Evolutionary conservation across 371 early-diverging fungal genomes (phyloP), one percentile per base, ranked within the genome.

Genomic region (Actinomucor elegans): DNA sequence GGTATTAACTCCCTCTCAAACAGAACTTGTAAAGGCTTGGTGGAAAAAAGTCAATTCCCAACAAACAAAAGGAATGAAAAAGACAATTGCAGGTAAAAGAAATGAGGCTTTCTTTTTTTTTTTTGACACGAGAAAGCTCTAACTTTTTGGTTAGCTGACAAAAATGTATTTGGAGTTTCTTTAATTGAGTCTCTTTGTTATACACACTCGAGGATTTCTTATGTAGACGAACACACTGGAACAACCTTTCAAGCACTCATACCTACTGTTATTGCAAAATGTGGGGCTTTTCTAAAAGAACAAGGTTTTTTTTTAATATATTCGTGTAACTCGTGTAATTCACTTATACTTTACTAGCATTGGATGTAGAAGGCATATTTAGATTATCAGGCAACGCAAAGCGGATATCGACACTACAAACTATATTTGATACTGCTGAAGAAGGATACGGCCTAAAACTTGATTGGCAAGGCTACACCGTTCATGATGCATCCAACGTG

Each of bases 401-500:
- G 38, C 66, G 86, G 27, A 79, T 86, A 41, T 57, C 73, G 11
- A 69, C 69, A 42, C 57, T 86, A 28, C 86, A 84, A 55, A 38
- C 67, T 7, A 46, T 82, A 24, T 86, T 86, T 55, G 81, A 84
- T 50, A 67, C 74, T 6, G 69, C 78, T 24, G 20, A 40, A 21
- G 76, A 78, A 15, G 71, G 67, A 3, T 84, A 80, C 48, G 84
- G 84, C 12, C 56, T 71, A 9, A 61, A 69, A 27, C 50, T 82
- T 17, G 76, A 77, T 49, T 84, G 84, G 82, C 54, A 64, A 27
- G 78, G 71, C 12, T 85, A 72, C 66, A 80, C 80, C 7, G 80
- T 81, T 10, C 83, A 82, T 52, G 86, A 86, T 64, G 86, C 84
- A 29, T 83, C 85, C 10, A 82, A 80, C 59, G 73, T 84, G n/a